Percentiles rank a stretch among this genome's conserved stretches.
Evolutionary conservation across 352 stramenopile species (phyloP).

Genomic region (Peronospora farinosa): DNA sequence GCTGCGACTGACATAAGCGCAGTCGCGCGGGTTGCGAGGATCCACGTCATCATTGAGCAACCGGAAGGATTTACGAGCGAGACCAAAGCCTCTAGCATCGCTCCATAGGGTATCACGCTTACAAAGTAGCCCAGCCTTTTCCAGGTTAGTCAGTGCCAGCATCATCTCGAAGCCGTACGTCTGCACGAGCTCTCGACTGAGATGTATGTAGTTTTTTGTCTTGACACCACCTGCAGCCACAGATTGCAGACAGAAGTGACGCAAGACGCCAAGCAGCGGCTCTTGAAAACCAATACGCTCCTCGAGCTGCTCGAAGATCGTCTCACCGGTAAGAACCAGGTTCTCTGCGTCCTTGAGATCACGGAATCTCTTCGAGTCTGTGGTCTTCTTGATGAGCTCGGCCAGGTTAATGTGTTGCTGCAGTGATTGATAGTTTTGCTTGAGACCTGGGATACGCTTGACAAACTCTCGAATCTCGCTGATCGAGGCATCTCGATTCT

Average conservation of each 20-base stretch:
- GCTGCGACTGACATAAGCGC: conserved; percentile 86
- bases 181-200: conserved; percentile 92
- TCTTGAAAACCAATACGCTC: conserved; percentile 92
- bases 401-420: conserved; percentile 97
- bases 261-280: conserved; percentile 85
- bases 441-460: conserved; percentile 93
- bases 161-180: conserved; percentile 96
- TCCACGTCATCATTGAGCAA: conserved; percentile 95
- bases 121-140: conserved; percentile 88
- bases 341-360: conserved; percentile 93
- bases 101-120: conserved; percentile 85
- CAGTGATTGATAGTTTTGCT: conserved; percentile 91
- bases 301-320: conserved; percentile 92
- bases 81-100: conserved; percentile 75
- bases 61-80: conserved; percentile 86
- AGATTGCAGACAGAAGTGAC: conserved; percentile 92
- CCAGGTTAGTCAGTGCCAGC: conserved; percentile 89
- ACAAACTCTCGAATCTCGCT: conserved; percentile 98
- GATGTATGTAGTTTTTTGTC: conserved; percentile 90
- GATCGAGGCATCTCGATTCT: conserved; percentile 93
- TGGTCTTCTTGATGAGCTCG: conserved; percentile 92
- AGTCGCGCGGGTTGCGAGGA: conserved; percentile 90
- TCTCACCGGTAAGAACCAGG: conserved; percentile 93
- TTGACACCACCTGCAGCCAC: conserved; percentile 91
- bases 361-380: conserved; percentile 90